phyloP scores from a whole-genome alignment of 352 stramenopile species.

The Phytophthora boehmeriae region DNA sequence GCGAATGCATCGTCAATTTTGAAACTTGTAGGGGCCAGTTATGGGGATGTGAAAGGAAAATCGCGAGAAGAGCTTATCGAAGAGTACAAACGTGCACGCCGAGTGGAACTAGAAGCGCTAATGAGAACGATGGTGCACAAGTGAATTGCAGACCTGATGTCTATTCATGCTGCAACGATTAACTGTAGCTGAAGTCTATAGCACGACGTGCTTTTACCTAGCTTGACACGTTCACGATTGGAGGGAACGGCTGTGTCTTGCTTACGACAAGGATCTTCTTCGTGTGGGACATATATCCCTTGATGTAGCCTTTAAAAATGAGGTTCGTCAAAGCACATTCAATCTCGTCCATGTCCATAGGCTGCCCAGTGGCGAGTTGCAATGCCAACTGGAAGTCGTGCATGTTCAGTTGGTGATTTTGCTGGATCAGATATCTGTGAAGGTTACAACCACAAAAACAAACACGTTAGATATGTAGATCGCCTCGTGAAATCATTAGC shows the following conservation, averaged over 20 bases:
- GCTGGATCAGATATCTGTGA: slow-evolving; percentile 78
- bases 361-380: slow-evolving; percentile 80
- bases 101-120: slow-evolving; percentile 68
- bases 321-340: slow-evolving; percentile 97
- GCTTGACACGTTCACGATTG: slow-evolving; percentile 78
- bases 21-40: slow-evolving; percentile 49
- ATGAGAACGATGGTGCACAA: slow-evolving; percentile 68
- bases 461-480: slow-evolving; percentile 3
- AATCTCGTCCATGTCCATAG: slow-evolving; percentile 95
- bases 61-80: slow-evolving; percentile 60
- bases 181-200: slow-evolving; percentile 9
- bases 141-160: slow-evolving; percentile 19
- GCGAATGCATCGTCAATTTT: slow-evolving; percentile 56
- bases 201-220: slow-evolving; percentile 34
- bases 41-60: slow-evolving; percentile 41
- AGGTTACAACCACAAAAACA: slow-evolving; percentile 6
- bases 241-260: slow-evolving; percentile 94
- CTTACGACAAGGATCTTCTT: slow-evolving; percentile 96
- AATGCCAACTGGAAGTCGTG: slow-evolving; percentile 90
- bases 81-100: slow-evolving; percentile 69
- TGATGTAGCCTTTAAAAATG: slow-evolving; percentile 96
- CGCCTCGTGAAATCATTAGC: neutral
- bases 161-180: neutral
- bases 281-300: slow-evolving; percentile 97
- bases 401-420: slow-evolving; percentile 91